Percentiles rank a stretch among this genome's conserved stretches.
Conservation (phyloP, 257 asterid species). For the Nyctanthes arbortristis region DNA sequence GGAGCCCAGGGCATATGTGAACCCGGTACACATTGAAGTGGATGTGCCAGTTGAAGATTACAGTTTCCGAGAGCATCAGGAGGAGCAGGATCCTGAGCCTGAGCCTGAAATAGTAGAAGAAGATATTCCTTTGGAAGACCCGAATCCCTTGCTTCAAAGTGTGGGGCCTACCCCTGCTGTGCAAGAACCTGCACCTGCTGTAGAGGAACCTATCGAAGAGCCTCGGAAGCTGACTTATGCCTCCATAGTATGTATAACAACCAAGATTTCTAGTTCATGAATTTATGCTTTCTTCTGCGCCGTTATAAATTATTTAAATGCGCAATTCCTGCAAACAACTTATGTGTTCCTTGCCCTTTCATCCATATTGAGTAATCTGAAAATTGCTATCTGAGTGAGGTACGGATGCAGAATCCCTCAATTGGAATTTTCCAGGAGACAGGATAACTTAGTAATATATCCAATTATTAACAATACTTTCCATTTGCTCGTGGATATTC, state of each 20-base stretch:
- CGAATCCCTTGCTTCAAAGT: constrained; percentile 26
- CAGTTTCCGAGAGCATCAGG: constrained; percentile 33
- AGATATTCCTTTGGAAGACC: constrained; percentile 31
- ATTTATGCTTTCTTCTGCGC: background rate
- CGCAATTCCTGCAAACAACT: background rate
- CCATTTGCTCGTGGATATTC: background rate
- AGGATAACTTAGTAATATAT: background rate
- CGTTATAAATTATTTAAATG: background rate
- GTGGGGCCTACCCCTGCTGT: constrained; percentile 20
- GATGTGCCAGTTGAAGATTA: constrained; percentile 36
- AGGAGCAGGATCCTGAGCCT: constrained; percentile 11
- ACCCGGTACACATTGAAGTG: constrained; percentile 35
- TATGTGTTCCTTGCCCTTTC: background rate
- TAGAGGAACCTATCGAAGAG: constrained; percentile 43
- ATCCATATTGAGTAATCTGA: background rate
- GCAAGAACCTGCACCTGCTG: constrained; percentile 38
- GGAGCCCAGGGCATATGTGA: constrained; percentile 38
- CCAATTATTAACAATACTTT: background rate
- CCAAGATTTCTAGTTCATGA: background rate
- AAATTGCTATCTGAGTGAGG: background rate
- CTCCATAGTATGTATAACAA: constrained; percentile 34
- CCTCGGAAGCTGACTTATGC: constrained; percentile 43
- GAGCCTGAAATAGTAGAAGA: constrained; percentile 37
- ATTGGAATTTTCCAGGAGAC: background rate
- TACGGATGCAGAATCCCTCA: background rate